A percentile compares a stretch with the other conserved stretches of the same genome.
Evolutionary conservation across 768 basidiomycete species (phyloP).

Genomic region (Termitomyces sp.): DNA sequence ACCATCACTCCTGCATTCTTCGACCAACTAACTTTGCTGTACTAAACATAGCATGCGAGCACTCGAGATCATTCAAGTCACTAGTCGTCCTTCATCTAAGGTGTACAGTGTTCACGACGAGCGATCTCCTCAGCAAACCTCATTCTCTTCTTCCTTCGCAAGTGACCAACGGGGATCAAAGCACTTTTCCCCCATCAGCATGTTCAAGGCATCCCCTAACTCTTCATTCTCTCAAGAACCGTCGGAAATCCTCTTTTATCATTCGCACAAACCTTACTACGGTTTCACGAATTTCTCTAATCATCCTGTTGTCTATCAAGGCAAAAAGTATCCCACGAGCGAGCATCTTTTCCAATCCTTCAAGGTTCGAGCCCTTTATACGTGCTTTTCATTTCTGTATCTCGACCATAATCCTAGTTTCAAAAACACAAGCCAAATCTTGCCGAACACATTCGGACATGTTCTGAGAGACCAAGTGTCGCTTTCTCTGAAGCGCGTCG

Average conservation of each 20-base stretch:
- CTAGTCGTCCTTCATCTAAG: neutral
- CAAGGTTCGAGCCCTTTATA: constrained; percentile 39
- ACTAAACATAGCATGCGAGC: neutral
- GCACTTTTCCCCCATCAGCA: neutral
- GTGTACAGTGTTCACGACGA: neutral
- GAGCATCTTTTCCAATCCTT: constrained; percentile 77
- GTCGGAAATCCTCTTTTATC: constrained; percentile 53
- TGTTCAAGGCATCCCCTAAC: constrained; percentile 8
- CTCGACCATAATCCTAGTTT: constrained; percentile 37
- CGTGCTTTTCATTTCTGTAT: neutral
- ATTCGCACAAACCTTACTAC: constrained; percentile 59
- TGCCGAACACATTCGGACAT: constrained; percentile 65
- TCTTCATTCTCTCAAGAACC: constrained; percentile 20
- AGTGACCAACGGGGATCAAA: neutral
- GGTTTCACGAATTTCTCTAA: constrained; percentile 74
- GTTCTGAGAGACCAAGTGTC: constrained; percentile 54
- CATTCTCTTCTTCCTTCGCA: neutral
- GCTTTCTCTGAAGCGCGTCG: constrained; percentile 68
- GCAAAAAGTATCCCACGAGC: constrained; percentile 66
- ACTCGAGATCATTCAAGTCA: neutral
- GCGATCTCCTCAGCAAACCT: neutral
- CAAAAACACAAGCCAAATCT: constrained; percentile 53
- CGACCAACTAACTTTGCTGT: neutral
- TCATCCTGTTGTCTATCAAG: constrained; percentile 57
- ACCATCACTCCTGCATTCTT: neutral